Evolutionary conservation across 257 asterid genomes (phyloP), one percentile per base, ranked within the genome.

Genomic region (Ilex asprella): DNA sequence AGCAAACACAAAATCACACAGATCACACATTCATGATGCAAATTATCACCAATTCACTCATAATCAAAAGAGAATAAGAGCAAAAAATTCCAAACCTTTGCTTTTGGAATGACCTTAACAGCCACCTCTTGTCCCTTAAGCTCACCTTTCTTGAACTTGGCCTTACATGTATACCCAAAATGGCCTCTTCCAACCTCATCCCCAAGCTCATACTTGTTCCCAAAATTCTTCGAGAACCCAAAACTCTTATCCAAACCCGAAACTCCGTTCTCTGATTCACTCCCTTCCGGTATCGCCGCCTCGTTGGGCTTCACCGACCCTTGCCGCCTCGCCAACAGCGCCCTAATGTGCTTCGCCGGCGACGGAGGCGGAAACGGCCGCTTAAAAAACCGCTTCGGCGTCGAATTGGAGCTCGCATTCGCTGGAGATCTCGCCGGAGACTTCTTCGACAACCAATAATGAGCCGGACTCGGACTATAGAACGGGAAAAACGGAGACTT

Each of bases 151-250:
- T 83, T 91, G 65, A 86, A 83, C 76, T 72, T 84, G 11, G 98
- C 98, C 73, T 61, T 81, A 70, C 96, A 83, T 62, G 98, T 91
- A 71, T 86, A 88, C 66, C 98, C 98, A 80, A 91, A 91, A 77
- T 91, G 97, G 66, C 98, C 98, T 73, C 96, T 67, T 39, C 98
- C 98, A 32, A 88, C 95, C 76, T 91, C 98, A 31, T 78, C 96
- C 52, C 98, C 98, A 39, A 91, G 56, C 77, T 91, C 97, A 75
- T 88, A 91, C 72, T 84, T 91, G 32, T 71, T 77, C n/a, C 66
- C 70, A 50, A 91, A 89, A 70, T 81, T 78, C 89, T 91, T 91
- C 31, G 87, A 78, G 63, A 84, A 91, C 21, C 96, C 98, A 56
- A 91, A 91, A 61, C 80, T 86, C 80, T 88, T 91, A 73, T 91